These are phyloP conservation scores for Chenopodium formosanum DNA, from an alignment of 148 eudicot genomes.

Conservation along the genomic window DNA sequence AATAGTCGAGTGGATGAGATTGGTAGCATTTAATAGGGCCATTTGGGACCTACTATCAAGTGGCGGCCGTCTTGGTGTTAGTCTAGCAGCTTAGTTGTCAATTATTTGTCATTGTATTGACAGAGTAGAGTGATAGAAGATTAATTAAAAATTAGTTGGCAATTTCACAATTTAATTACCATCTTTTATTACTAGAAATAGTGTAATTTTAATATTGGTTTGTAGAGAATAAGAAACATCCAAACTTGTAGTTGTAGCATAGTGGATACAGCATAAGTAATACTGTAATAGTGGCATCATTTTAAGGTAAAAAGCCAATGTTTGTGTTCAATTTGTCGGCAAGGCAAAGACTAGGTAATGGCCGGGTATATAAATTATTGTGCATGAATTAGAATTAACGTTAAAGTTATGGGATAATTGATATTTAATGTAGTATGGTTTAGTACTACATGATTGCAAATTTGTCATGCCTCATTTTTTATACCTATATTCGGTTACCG, in stretches of 20 bases:
- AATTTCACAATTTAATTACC: no score
- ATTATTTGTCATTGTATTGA: neutral
- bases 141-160: no score
- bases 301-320: neutral
- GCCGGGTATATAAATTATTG: neutral
- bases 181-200: no score
- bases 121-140: neutral
- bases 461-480: neutral
- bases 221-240: no score
- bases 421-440: no score
- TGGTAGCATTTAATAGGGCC: neutral
- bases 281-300: neutral
- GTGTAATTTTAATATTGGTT: no score
- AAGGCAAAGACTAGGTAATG: neutral
- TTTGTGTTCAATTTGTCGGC: slow-evolving; percentile 4
- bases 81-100: slow-evolving; percentile 6
- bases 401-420: neutral
- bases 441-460: no score
- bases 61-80: neutral
- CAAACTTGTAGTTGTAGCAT: no score
- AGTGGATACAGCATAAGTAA: neutral
- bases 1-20: neutral
- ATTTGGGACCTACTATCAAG: no score
- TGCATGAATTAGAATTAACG: neutral
- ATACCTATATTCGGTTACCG: no score